These are phyloP conservation scores for Aspergillus campestris DNA, from an alignment of 495 filamentous ascomycete genomes.

Conservation along the genomic window DNA sequence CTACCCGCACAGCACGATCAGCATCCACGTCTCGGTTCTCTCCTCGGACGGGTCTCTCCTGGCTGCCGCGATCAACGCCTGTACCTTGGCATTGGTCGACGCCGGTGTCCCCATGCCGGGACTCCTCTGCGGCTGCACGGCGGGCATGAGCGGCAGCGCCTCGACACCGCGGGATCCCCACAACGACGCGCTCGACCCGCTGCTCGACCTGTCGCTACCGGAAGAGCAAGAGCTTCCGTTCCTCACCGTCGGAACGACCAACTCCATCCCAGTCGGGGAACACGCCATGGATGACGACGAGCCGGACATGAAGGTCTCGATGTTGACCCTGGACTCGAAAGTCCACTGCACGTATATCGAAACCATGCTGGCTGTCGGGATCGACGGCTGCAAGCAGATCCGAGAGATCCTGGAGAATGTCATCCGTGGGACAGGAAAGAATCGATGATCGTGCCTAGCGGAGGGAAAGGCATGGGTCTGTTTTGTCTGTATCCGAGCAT, in stretches of 20 bases:
- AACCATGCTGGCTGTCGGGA: constrained; percentile 82
- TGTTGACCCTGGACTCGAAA: constrained; percentile 75
- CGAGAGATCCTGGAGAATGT: constrained; percentile 63
- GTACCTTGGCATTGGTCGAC: constrained; percentile 85
- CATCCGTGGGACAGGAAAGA: constrained; percentile 27
- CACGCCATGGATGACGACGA: constrained; percentile 31
- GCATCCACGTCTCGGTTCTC: constrained; percentile 77
- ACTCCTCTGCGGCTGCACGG: constrained; percentile 81
- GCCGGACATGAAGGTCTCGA: constrained; percentile 59
- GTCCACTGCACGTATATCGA: constrained; percentile 72
- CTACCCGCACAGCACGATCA: constrained; percentile 81
- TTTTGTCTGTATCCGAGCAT: constrained; percentile 5
- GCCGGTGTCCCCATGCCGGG: constrained; percentile 92
- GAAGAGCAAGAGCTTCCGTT: constrained; percentile 90
- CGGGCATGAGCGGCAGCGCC: constrained; percentile 63
- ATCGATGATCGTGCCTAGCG: constrained; percentile 4
- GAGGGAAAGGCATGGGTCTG: constrained; percentile 1
- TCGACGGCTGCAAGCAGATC: constrained; percentile 86
- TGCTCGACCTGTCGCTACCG: constrained; percentile 76
- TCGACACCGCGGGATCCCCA: constrained; percentile 43
- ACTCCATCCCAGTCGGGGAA: constrained; percentile 35
- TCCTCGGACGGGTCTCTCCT: constrained; percentile 85
- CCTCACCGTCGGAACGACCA: constrained; percentile 75
- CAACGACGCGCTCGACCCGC: constrained; percentile 67
- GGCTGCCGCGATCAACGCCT: constrained; percentile 82